Conservation (phyloP, 2,329 filamentous ascomycete genomes). For the Teratosphaeria nubilosa region DNA sequence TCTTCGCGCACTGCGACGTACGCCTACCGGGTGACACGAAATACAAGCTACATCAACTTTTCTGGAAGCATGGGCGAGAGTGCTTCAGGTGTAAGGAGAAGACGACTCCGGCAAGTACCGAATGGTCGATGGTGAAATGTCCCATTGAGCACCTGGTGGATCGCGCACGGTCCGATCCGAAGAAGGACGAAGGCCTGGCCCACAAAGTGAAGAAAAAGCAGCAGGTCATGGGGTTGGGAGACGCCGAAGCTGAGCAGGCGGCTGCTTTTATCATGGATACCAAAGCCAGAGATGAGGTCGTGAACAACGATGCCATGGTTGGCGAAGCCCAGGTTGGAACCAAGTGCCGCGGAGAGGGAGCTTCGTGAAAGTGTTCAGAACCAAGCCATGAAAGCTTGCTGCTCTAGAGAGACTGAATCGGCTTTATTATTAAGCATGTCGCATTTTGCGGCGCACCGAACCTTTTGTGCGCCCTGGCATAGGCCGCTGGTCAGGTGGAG, state of each 20-base stretch:
- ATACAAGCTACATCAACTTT: constrained; percentile 51
- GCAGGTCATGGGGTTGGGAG: constrained; percentile 57
- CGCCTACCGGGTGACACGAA: constrained; percentile 52
- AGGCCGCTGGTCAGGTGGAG: too few species aligned
- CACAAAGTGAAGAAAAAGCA: constrained; percentile 35
- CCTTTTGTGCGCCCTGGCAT: too few species aligned
- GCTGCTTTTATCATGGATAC: not conserved
- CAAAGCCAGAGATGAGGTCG: not conserved
- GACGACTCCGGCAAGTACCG: constrained; percentile 49
- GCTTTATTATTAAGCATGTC: too few species aligned
- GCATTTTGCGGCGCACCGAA: too few species aligned
- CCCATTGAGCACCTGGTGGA: constrained; percentile 54
- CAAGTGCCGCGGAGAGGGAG: too few species aligned
- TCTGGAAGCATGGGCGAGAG: constrained; percentile 52
- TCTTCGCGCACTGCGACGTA: constrained; percentile 51
- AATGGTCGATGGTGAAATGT: constrained; percentile 52
- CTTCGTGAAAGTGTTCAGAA: too few species aligned
- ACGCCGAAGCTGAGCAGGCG: not conserved
- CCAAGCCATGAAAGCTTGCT: too few species aligned
- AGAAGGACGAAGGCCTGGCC: constrained; percentile 33
- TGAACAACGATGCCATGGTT: not conserved
- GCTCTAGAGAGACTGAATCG: too few species aligned
- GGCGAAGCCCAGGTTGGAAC: not conserved
- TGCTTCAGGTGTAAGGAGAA: constrained; percentile 52
- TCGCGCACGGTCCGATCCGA: constrained; percentile 38